phyloP scores from a whole-genome alignment of 2,329 filamentous ascomycete species.

The Trichoderma guizhouense region DNA sequence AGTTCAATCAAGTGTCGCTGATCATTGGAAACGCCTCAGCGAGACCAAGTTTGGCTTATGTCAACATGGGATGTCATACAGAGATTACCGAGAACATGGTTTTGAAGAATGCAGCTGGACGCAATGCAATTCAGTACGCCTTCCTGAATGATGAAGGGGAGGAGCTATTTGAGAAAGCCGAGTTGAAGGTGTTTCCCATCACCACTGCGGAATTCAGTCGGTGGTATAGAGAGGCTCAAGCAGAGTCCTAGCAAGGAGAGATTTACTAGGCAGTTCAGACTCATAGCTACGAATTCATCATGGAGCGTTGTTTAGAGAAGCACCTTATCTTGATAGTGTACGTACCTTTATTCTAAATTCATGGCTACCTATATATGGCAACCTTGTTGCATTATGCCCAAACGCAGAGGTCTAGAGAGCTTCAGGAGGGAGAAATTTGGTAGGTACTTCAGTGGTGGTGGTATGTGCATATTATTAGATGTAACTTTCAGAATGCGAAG shows the following conservation, averaged over 20 bases:
- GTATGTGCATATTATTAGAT: neutral
- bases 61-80: neutral
- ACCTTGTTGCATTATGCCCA: neutral
- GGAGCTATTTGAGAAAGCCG: neutral
- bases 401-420: neutral
- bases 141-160: neutral
- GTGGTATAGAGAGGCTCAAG: neutral
- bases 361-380: too few relatives aligned
- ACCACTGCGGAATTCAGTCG: neutral
- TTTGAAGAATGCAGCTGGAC: neutral
- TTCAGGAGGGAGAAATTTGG: neutral
- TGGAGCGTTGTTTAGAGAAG: too few relatives aligned
- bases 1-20: neutral
- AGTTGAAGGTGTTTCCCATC: neutral
- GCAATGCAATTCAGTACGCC: neutral
- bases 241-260: neutral
- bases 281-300: too few relatives aligned
- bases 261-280: too few relatives aligned
- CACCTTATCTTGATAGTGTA: too few relatives aligned
- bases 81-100: neutral
- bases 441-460: neutral
- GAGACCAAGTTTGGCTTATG: neutral
- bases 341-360: too few relatives aligned
- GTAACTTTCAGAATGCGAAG: neutral
- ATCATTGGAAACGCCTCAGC: neutral